Percentiles rank a stretch among this genome's conserved stretches.
Conservation (phyloP, 805 yeast genomes). For the Sugiyamaella valdiviana region DNA sequence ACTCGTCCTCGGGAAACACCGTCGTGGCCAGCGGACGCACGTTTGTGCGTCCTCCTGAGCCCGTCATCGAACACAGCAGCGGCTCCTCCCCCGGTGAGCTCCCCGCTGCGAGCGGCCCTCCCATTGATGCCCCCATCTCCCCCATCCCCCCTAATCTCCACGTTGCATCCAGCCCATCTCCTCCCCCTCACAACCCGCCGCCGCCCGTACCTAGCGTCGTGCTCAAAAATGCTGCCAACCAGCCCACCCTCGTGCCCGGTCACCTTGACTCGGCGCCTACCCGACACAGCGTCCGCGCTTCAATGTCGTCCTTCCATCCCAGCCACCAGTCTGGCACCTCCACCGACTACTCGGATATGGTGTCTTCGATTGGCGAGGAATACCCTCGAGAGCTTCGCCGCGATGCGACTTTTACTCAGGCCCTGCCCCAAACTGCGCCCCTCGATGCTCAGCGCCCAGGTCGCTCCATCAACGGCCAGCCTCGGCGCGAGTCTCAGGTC, state of each 20-base stretch:
- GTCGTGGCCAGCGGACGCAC: background rate
- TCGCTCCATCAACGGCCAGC: background rate
- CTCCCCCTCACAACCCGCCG: background rate
- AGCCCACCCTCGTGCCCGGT: conserved; percentile 4
- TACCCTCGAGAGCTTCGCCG: background rate
- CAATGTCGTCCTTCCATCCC: conserved; percentile 7
- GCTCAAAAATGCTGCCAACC: conserved; percentile 7
- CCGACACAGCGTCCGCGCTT: conserved; percentile 8
- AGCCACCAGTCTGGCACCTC: background rate
- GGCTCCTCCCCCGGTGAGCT: background rate
- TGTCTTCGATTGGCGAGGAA: background rate
- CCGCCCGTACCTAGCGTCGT: background rate
- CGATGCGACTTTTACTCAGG: background rate
- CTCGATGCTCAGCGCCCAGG: background rate
- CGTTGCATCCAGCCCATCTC: background rate
- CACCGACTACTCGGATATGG: background rate
- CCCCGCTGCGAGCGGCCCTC: too few species aligned
- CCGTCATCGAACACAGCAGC: background rate
- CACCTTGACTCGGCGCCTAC: background rate
- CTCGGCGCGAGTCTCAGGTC: background rate
- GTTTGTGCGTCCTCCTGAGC: background rate
- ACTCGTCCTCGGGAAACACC: conserved; percentile 12
- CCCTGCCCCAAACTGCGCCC: background rate
- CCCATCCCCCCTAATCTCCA: background rate
- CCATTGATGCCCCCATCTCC: background rate